Percentiles rank a stretch among this genome's conserved stretches.
phyloP scores from a whole-genome alignment of 192 early-diverging fungal genomes.

The Rhizoclosmatium sp. region DNA sequence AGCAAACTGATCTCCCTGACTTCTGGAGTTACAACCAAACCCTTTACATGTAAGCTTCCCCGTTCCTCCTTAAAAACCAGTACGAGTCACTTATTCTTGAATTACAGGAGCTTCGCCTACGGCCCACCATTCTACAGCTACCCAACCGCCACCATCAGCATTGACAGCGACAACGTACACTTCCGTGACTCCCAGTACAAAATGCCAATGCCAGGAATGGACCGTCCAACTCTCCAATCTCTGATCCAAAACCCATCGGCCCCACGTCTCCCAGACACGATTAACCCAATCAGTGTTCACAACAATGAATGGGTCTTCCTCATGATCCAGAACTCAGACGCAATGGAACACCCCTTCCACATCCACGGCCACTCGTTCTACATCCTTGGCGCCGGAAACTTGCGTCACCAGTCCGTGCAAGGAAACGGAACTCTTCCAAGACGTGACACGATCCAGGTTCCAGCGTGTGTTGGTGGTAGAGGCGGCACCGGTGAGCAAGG shows the following conservation, averaged over 20 bases:
- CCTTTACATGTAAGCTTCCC: neutral
- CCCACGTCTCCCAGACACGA: conserved; percentile 5
- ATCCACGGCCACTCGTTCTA: conserved; percentile 84
- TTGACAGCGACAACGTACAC: neutral
- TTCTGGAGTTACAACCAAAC: neutral
- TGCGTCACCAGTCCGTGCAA: neutral
- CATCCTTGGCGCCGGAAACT: conserved; percentile 51
- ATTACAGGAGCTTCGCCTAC: neutral
- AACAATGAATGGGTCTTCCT: conserved; percentile 71
- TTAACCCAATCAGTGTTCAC: conserved; percentile 67
- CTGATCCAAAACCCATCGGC: neutral
- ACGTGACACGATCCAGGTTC: conserved; percentile 78
- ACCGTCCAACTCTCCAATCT: neutral
- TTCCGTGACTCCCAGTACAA: neutral
- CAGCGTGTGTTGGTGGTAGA: conserved; percentile 9
- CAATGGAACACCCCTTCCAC: conserved; percentile 76
- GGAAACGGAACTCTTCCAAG: conserved; percentile 62
- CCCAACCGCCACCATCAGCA: neutral
- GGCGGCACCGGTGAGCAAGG: neutral
- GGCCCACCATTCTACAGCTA: conserved; percentile 5
- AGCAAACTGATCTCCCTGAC: neutral
- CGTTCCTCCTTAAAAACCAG: neutral
- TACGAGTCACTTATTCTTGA: neutral
- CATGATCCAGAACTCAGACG: conserved; percentile 75
- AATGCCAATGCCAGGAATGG: neutral